Conservation (phyloP, 2,329 filamentous ascomycete genomes). For the Epichloe coenophiala region DNA sequence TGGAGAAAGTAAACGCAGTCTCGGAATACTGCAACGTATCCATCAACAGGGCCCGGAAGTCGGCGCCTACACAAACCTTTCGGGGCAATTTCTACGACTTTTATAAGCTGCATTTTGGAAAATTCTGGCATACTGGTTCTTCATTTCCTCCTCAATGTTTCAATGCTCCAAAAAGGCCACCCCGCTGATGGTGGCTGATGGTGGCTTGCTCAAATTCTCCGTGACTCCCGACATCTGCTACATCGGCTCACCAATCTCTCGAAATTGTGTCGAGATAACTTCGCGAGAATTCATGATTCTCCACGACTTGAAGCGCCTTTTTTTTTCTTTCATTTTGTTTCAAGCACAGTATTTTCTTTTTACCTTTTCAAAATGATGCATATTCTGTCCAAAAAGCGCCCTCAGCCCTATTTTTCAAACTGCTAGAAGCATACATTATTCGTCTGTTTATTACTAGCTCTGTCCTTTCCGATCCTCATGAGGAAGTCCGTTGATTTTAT, state of each 20-base stretch:
- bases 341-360: too few species aligned
- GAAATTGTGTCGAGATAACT: too few species aligned
- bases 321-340: too few species aligned
- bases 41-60: not conserved
- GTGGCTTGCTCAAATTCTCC: too few species aligned
- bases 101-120: not conserved
- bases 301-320: too few species aligned
- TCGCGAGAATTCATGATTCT: too few species aligned
- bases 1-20: constrained; percentile 39
- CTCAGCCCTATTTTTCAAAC: not conserved
- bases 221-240: too few species aligned
- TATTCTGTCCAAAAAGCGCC: not conserved
- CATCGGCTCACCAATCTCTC: too few species aligned
- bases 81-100: not conserved
- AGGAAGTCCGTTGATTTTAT: not conserved
- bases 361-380: not conserved
- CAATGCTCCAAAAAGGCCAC: not conserved
- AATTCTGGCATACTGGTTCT: not conserved
- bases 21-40: not conserved
- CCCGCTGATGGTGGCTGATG: too few species aligned
- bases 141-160: not conserved
- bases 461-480: not conserved
- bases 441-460: not conserved
- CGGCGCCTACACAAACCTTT: not conserved
- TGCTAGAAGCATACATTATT: not conserved